A percentile compares a stretch with the other conserved stretches of the same genome.
Conservation (phyloP, 2,329 filamentous ascomycete genomes). For the Calonectria pseudoreteaudii region DNA sequence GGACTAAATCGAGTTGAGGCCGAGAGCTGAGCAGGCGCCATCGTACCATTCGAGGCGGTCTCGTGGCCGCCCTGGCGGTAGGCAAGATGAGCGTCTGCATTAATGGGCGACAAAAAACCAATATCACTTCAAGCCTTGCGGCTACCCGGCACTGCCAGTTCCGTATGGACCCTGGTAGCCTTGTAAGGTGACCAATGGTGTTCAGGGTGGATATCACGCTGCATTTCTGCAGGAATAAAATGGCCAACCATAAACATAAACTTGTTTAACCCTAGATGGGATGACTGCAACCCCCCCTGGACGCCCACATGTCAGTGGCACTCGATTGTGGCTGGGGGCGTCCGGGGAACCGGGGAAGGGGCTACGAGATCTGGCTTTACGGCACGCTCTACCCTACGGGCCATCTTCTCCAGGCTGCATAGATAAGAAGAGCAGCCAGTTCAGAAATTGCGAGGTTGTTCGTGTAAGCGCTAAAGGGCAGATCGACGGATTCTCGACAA, state of each 20-base stretch:
- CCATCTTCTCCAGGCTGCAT: not conserved
- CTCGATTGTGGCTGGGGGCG: not conserved
- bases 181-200: not conserved
- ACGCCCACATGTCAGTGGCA: not conserved
- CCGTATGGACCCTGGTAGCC: not conserved
- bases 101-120: not conserved
- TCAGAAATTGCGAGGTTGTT: not conserved
- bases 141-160: not conserved
- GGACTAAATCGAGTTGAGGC: constrained; percentile 18
- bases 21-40: constrained; percentile 18
- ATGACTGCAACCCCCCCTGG: not conserved
- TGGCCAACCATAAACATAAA: constrained; percentile 7
- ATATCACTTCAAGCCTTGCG: not conserved
- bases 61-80: not conserved
- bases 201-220: not conserved
- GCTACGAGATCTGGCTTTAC: not conserved
- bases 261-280: not conserved
- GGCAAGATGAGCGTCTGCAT: not conserved
- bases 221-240: not conserved
- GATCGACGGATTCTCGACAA: not conserved
- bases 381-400: not conserved
- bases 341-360: not conserved
- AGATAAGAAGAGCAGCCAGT: not conserved
- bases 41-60: constrained; percentile 28
- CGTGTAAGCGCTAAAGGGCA: not conserved